Evolutionary conservation across 2,329 filamentous ascomycete genomes (phyloP), one percentile per base, ranked within the genome.

Genomic region (Penicillium thymicola): DNA sequence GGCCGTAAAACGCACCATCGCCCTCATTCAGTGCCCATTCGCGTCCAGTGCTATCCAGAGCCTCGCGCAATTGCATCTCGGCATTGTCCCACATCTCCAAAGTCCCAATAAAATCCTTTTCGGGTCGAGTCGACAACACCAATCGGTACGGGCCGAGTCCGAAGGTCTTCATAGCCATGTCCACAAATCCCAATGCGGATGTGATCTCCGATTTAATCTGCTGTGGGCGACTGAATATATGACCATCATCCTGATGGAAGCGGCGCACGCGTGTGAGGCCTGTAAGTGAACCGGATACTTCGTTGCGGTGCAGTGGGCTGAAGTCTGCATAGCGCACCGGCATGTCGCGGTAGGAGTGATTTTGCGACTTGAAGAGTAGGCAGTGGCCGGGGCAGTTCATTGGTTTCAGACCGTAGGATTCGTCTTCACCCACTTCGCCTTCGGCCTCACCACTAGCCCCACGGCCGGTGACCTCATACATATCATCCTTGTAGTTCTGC

Each of bases 331-430:
- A 91, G 66, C 91, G 86, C 59, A 95, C 82, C 1, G 92, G 91
- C 18, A 96, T 78, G 62, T 96, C 89, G 61, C 88, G 84, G 74
- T 93, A 93, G 64, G 87, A 91, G 59, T 86, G 85, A 55, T 82
- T 81, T 62, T 87, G 83, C 45, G 87, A 87, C 58, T 84, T 87
- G 71, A 95, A 96, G 59, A 96, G 83, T 61, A 96, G 79, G 70
- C 90, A 95, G 73, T 96, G 91, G 3, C 90, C 91, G 0, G 91
- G 91, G 70, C 91, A 96, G 70, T 96, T 96, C 91, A 96, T 96
- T 14, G 91, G 91, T 74, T 96, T 96, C 64, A 96, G 77, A 18
- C 89, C 90, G 73, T 90, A 95, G 60, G 89, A 88, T 61, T 87
- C 85, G 59, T 89, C 85, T 59, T 86, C 83, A 21, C 78, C 80